phyloP scores from a whole-genome alignment of 2,329 filamentous ascomycete species.

The Colletotrichum sp. region DNA sequence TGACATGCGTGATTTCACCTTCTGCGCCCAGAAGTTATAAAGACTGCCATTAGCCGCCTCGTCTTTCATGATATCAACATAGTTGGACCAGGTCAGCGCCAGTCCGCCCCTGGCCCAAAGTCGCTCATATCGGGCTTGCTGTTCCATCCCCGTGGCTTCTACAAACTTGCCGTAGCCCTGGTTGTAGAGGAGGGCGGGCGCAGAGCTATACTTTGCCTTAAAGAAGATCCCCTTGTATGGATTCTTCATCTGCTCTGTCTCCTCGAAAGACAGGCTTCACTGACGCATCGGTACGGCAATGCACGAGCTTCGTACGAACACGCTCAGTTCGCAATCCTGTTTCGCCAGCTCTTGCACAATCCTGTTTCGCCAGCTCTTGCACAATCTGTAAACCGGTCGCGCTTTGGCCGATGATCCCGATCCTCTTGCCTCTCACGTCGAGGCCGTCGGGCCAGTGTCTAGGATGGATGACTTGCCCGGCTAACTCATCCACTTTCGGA shows the following conservation, averaged over 20 bases:
- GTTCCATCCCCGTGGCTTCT: constrained; percentile 39
- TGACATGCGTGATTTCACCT: background rate
- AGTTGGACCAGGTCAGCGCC: constrained; percentile 46
- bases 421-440: background rate
- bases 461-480: constrained; percentile 32
- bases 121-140: constrained; percentile 45
- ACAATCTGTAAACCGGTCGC: background rate
- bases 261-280: constrained; percentile 43
- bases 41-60: background rate
- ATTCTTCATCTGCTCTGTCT: constrained; percentile 45
- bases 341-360: constrained; percentile 29
- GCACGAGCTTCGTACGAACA: constrained; percentile 65
- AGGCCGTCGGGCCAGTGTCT: constrained; percentile 27
- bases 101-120: constrained; percentile 53
- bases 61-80: constrained; percentile 24
- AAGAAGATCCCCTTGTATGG: constrained; percentile 46
- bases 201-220: background rate
- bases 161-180: background rate
- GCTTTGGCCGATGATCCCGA: background rate
- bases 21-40: constrained; percentile 18
- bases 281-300: constrained; percentile 63
- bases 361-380: constrained; percentile 31
- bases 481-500: constrained; percentile 34
- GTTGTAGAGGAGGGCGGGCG: background rate
- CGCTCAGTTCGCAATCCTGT: constrained; percentile 35